Conservation (phyloP, 108 stramenopile species). For the Cyclotella distinguenda region DNA sequence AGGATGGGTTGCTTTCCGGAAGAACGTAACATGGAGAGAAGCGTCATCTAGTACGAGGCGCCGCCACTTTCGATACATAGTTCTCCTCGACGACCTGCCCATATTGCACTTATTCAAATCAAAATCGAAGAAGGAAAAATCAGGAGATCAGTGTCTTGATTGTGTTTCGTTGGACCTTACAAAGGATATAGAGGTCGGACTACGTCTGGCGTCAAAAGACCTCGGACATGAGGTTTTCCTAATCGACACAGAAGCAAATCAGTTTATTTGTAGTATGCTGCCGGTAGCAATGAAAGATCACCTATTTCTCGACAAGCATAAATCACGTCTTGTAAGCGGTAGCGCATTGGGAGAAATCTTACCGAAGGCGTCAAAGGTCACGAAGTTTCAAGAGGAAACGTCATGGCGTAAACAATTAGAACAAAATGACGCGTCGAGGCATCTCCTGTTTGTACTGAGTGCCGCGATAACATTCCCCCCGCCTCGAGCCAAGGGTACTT, state of each 20-base stretch:
- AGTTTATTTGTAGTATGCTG: slow-evolving; percentile 17
- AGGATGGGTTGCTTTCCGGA: slow-evolving; percentile 42
- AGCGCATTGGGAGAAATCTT: slow-evolving; percentile 18
- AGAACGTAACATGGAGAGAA: slow-evolving; percentile 22
- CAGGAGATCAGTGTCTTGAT: slow-evolving; percentile 7
- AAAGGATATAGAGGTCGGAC: slow-evolving; percentile 12
- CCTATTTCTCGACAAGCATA: slow-evolving; percentile 28
- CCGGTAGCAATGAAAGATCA: slow-evolving; percentile 24
- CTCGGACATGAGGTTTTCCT: slow-evolving; percentile 32
- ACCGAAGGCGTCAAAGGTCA: not conserved
- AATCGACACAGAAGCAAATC: slow-evolving; percentile 10
- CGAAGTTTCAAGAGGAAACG: not conserved
- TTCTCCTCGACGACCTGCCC: slow-evolving; percentile 36
- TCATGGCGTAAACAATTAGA: too few relatives aligned
- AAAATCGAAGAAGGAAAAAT: slow-evolving; percentile 15
- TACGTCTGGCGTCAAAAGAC: slow-evolving; percentile 28
- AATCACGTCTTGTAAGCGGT: slow-evolving; percentile 30
- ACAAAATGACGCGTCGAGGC: slow-evolving; percentile 38
- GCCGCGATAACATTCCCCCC: slow-evolving; percentile 18
- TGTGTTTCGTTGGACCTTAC: slow-evolving; percentile 27
- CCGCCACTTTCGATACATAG: slow-evolving; percentile 35
- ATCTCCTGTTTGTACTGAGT: slow-evolving; percentile 38
- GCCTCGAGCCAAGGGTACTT: too few relatives aligned
- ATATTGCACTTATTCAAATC: slow-evolving; percentile 31
- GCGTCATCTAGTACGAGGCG: slow-evolving; percentile 25